Base-by-base conservation (phyloP, 441 rosid species). In the Aquilaria agallochum region DNA sequence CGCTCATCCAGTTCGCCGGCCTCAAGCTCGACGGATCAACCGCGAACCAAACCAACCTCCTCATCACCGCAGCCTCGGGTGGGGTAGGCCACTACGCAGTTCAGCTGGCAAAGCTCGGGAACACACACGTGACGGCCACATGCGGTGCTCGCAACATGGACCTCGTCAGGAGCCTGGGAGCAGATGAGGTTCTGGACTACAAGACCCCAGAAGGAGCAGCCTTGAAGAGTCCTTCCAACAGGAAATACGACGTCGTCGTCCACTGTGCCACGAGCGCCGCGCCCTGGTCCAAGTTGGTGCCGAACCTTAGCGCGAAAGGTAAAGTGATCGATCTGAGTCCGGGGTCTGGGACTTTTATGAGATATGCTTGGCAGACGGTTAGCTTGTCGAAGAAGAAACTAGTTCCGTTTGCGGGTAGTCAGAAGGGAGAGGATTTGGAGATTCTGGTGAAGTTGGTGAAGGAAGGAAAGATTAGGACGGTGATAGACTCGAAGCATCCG, bases 1-100 rank as follows among this genome's bases (percentile, higher is more conserved):
- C 83, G 56, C 78, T 92, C 42, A 79, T 87, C n/a, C 59, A 63
- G 27, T 52, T 74, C n/a, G 91, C 86, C 0, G 95, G 91, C 30
- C 11, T 87, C 68, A 85, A 81, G 61, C 82, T 89, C 0, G 94
- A 87, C 40, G 78, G 86, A 64, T 83, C 75, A 7, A 10, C 45
- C 45, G 9, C 45, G 45, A 32, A 71, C 45, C 75, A 67, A 58
- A 74, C 55, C 20, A 89, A 89, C 76, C 65, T 91, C 61, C 74
- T 87, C 20, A 60, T 91, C 48, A 87, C 95, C 1, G 92, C 96
- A 12, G 92, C 90, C 46, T 89, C 96, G 0, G 96, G 94, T 33
- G 90, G 92, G 0, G 97, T 91, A 3, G 92, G 94, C 34, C 94
- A 85, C 60, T 88, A 82, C 13, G 89, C 86, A 0, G 88, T 88